Evolutionary conservation across 139 green algal species (phyloP), one percentile per base, ranked within the genome.

Genomic region (Chlorella sp.): DNA sequence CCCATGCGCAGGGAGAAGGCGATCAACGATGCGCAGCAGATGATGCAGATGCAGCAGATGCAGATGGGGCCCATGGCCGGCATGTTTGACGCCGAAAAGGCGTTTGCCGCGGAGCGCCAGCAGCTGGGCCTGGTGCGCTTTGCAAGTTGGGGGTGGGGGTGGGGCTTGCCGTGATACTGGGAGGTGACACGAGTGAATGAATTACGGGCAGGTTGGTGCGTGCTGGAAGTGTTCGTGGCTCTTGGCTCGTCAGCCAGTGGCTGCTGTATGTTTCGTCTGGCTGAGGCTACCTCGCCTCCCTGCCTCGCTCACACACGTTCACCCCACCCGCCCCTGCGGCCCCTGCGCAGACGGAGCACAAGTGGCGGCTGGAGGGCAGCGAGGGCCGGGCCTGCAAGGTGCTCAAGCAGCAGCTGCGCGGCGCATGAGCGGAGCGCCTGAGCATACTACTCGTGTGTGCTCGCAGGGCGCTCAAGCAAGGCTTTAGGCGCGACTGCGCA

Each of bases 11-110:
- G 88, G 76, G 95, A 98, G 48, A 91, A 94, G 30, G 94, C 91
- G 0, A 86, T 98, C 43, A 96, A 98, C 58, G 95, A 98, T 41
- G 87, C 87, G 73, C 93, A 90, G 1, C 89, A 95, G 85, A 92
- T 96, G 90, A 95, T 95, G 88, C 75, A 87, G 69, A 90, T 90
- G 48, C 94, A 97, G 82, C 93, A 96, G 91, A 81, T 80, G 56
- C 85, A 90, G 34, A 89, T 89, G 85, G 81, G 81, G n/a, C 72
- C 81, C 65, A 95, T 95, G 91, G 91, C 73, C 9, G 83, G 86
- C 38, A 92, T 90, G 81, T 58, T 67, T 17, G 95, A 98, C 86
- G 87, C 90, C 19, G 83, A 92, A 14, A 93, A 91, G 34, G 88
- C 88, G 7, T 98, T 96, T 88, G 94, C 95, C 75, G 70, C 72